Conservation (phyloP, 495 filamentous ascomycete species). For the Physcia stellaris region DNA sequence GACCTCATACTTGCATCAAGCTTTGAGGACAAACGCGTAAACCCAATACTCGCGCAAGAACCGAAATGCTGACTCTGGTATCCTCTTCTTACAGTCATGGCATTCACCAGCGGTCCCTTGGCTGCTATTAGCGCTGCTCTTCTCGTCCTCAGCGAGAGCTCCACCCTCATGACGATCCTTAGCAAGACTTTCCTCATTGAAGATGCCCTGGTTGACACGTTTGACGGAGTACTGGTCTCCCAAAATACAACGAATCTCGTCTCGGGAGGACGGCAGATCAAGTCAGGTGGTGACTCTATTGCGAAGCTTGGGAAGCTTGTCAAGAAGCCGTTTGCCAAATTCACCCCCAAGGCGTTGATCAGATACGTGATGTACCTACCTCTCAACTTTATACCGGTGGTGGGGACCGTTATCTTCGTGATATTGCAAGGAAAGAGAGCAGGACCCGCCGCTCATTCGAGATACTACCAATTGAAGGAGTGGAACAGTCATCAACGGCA, state of each 20-base stretch:
- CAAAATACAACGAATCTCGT: constrained; percentile 45
- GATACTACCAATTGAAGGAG: constrained; percentile 84
- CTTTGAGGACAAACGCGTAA: too few relatives aligned
- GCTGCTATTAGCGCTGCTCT: constrained; percentile 64
- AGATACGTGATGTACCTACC: constrained; percentile 69
- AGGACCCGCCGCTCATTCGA: constrained; percentile 37
- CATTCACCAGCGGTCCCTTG: constrained; percentile 72
- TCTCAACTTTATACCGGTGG: constrained; percentile 79
- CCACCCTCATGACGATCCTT: constrained; percentile 60
- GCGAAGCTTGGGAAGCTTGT: constrained; percentile 59
- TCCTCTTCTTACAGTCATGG: too few relatives aligned
- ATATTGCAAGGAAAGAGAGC: constrained; percentile 50
- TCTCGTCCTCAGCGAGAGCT: constrained; percentile 69
- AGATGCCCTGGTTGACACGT: constrained; percentile 75
- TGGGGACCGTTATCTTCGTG: constrained; percentile 73
- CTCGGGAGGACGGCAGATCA: constrained; percentile 56
- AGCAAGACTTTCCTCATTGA: constrained; percentile 64
- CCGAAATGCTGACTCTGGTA: too few relatives aligned
- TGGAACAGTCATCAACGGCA: constrained; percentile 49
- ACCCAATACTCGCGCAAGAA: too few relatives aligned
- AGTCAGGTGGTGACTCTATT: constrained; percentile 39
- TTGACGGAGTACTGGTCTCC: constrained; percentile 65
- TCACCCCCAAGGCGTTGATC: constrained; percentile 51
- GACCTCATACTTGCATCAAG: too few relatives aligned
- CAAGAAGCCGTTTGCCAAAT: constrained; percentile 53